A percentile compares a stretch with the other conserved stretches of the same genome.
Evolutionary conservation across 768 basidiomycete genomes (phyloP).

Genomic region (Vishniacozyma victoriae): DNA sequence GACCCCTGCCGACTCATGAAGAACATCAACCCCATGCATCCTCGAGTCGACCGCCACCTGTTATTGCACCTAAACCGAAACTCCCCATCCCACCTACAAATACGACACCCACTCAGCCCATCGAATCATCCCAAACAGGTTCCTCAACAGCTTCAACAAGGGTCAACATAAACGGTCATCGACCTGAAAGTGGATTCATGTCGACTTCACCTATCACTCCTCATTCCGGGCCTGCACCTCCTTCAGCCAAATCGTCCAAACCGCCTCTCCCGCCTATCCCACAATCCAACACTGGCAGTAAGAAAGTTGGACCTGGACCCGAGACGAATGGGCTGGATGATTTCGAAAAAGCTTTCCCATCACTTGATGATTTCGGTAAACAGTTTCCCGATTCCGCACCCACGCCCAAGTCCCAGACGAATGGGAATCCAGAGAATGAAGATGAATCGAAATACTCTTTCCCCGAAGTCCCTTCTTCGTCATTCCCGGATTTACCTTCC

Average conservation of each 20-base stretch:
- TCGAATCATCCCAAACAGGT: too few species aligned
- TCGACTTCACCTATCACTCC: too few species aligned
- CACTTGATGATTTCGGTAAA: constrained; percentile 42
- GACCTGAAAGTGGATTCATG: too few species aligned
- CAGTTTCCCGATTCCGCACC: constrained; percentile 11
- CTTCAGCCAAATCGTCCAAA: neutral
- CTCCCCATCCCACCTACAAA: constrained; percentile 1
- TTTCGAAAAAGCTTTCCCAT: constrained; percentile 43
- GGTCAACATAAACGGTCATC: too few species aligned
- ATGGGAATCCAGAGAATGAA: constrained; percentile 3
- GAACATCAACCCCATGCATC: constrained; percentile 2
- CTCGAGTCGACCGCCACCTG: neutral
- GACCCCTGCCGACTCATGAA: constrained; percentile 4
- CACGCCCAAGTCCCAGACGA: constrained; percentile 4
- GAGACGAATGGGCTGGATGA: constrained; percentile 25
- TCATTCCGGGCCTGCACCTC: too few species aligned
- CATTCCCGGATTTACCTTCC: constrained; percentile 29
- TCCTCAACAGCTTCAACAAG: too few species aligned
- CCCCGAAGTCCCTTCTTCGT: constrained; percentile 29
- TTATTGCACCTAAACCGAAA: neutral
- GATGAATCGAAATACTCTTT: constrained; percentile 9
- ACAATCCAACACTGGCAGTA: too few species aligned
- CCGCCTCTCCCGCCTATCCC: neutral
- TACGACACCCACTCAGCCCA: too few species aligned
- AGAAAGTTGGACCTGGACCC: constrained; percentile 7